A percentile compares a stretch with the other conserved stretches of the same genome.
phyloP scores from a whole-genome alignment of 2,329 filamentous ascomycete species.

The Trematosphaeria pertusa region DNA sequence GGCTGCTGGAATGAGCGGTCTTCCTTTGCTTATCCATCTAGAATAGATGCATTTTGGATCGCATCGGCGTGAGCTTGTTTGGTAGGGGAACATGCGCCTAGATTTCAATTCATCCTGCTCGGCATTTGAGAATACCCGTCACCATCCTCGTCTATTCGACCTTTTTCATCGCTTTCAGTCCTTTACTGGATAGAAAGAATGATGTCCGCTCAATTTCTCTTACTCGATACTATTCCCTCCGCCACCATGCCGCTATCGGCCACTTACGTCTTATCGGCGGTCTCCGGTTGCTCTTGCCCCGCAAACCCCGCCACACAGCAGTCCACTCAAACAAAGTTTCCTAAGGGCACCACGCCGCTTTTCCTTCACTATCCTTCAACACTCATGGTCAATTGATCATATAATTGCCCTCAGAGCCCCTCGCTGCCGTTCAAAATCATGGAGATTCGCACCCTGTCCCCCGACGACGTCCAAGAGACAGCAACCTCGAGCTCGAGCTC shows the following conservation, averaged over 20 bases:
- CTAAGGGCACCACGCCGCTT: not conserved
- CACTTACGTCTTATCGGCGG: conserved; percentile 14
- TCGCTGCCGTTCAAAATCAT: conserved; percentile 20
- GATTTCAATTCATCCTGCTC: conserved; percentile 8
- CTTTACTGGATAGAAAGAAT: not conserved
- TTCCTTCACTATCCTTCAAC: not conserved
- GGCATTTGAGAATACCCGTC: not conserved
- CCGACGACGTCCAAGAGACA: conserved; percentile 38
- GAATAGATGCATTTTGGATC: conserved; percentile 3
- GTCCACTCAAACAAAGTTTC: too few species aligned
- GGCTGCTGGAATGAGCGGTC: too few species aligned
- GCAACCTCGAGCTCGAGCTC: conserved; percentile 18
- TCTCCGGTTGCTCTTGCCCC: conserved; percentile 19
- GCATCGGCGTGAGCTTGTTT: too few species aligned
- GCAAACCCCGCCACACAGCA: conserved; percentile 17
- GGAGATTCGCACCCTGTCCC: conserved; percentile 42
- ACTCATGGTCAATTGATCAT: not conserved
- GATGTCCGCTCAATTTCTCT: conserved; percentile 8
- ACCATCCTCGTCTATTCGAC: conserved; percentile 1
- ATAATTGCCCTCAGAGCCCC: not conserved
- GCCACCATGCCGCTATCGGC: too few species aligned
- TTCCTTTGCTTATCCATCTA: too few species aligned
- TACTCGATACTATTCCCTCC: conserved; percentile 18
- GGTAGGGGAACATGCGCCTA: too few species aligned
- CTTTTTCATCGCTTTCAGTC: not conserved